phyloP scores from a whole-genome alignment of 2,329 filamentous ascomycete species.

The Claviceps digitariae region DNA sequence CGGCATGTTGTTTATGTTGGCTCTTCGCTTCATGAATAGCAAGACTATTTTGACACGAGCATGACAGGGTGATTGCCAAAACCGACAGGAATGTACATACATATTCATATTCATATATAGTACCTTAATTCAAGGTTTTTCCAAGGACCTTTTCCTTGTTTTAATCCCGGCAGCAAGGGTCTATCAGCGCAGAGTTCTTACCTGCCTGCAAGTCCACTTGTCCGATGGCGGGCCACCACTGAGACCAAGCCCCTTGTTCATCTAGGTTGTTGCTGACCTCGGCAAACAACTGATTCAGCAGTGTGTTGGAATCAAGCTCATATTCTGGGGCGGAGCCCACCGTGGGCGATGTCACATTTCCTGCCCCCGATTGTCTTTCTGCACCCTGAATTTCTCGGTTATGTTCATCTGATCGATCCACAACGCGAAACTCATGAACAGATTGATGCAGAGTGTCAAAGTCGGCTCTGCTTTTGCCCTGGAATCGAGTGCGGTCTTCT shows the following conservation, averaged over 20 bases:
- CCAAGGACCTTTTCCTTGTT: no score
- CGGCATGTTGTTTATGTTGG: slow-evolving; percentile 9
- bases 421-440: slow-evolving; percentile 17
- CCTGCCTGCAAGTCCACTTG: no score
- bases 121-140: no score
- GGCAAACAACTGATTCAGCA: slow-evolving; percentile 12
- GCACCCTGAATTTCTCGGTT: slow-evolving; percentile 17
- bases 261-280: slow-evolving; percentile 15
- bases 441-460: slow-evolving; percentile 18
- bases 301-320: slow-evolving; percentile 10
- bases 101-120: no score
- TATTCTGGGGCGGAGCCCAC: background rate
- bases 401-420: slow-evolving; percentile 19
- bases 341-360: background rate
- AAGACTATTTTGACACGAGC: slow-evolving; percentile 3
- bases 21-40: slow-evolving; percentile 4
- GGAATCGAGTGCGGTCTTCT: slow-evolving; percentile 11
- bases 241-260: slow-evolving; percentile 15
- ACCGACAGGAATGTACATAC: no score
- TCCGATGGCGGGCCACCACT: slow-evolving; percentile 11
- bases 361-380: slow-evolving; percentile 6
- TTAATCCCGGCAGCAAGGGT: no score
- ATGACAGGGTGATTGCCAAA: background rate
- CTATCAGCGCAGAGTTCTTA: no score
- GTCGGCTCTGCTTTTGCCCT: slow-evolving; percentile 14